A percentile compares a stretch with the other conserved stretches of the same genome.
phyloP scores from a whole-genome alignment of 2,329 filamentous ascomycete species.

The Capronia coronata region DNA sequence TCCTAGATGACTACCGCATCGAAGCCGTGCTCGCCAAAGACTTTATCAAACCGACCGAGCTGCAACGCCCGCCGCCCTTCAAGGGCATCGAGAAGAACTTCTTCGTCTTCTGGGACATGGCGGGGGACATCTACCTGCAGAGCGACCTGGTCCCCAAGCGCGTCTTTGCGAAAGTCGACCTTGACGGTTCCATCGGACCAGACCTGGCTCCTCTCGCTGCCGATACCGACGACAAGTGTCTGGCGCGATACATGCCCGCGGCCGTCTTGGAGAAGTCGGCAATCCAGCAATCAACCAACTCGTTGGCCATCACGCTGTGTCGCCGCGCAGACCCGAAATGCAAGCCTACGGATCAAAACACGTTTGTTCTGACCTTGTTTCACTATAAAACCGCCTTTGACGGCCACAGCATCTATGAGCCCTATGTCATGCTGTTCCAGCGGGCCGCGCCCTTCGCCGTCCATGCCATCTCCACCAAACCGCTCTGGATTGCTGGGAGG shows the following conservation, averaged over 20 bases:
- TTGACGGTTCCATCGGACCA: conserved; percentile 43
- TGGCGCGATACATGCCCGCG: conserved; percentile 43
- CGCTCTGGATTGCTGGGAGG: conserved; percentile 51
- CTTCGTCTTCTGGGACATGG: conserved; percentile 54
- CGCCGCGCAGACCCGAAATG: conserved; percentile 39
- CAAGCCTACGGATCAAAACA: conserved; percentile 41
- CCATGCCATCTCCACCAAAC: conserved; percentile 30
- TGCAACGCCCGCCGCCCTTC: conserved; percentile 46
- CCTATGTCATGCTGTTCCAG: conserved; percentile 24
- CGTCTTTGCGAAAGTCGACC: conserved; percentile 42
- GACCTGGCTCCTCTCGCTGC: conserved; percentile 41
- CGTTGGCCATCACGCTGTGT: conserved; percentile 51
- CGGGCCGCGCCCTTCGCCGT: conserved; percentile 19
- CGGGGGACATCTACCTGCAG: conserved; percentile 46
- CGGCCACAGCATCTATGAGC: conserved; percentile 36
- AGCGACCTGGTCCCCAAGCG: conserved; percentile 49
- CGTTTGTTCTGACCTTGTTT: conserved; percentile 50
- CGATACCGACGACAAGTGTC: conserved; percentile 41
- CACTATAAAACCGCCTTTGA: conserved; percentile 49
- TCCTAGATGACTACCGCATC: conserved; percentile 29
- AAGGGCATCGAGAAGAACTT: conserved; percentile 53
- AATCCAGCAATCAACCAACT: conserved; percentile 57
- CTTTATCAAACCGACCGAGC: conserved; percentile 9
- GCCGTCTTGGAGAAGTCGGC: conserved; percentile 36
- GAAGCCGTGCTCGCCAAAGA: background rate